A percentile compares a stretch with the other conserved stretches of the same genome.
phyloP scores from a whole-genome alignment of 2,329 filamentous ascomycete species.

The Aspergillus arachidicola region DNA sequence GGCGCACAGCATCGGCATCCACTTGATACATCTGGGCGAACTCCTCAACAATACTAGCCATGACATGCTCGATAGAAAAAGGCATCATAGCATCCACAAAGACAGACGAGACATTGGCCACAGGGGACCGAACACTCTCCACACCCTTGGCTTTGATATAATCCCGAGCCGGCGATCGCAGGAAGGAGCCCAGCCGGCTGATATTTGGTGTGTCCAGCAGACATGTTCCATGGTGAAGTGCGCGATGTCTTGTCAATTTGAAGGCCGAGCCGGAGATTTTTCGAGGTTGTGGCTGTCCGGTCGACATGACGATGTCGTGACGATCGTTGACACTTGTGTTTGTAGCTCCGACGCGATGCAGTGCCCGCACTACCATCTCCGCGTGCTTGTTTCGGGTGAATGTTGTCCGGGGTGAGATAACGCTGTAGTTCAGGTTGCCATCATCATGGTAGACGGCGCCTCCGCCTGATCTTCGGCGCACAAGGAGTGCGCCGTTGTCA shows the following conservation, averaged over 20 bases:
- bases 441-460: constrained; percentile 92
- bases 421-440: constrained; percentile 93
- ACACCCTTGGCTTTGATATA: constrained; percentile 83
- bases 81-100: constrained; percentile 47
- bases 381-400: constrained; percentile 89
- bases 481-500: constrained; percentile 58
- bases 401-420: constrained; percentile 74
- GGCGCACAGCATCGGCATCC: constrained; percentile 34
- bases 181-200: constrained; percentile 65
- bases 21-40: constrained; percentile 69
- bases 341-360: constrained; percentile 53
- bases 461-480: constrained; percentile 83
- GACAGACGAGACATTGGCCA: constrained; percentile 73
- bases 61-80: constrained; percentile 52
- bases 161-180: constrained; percentile 75
- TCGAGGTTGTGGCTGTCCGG: constrained; percentile 50
- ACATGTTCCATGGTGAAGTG: constrained; percentile 92
- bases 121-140: constrained; percentile 83
- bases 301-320: constrained; percentile 86
- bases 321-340: constrained; percentile 79
- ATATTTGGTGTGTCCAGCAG: constrained; percentile 78
- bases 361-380: constrained; percentile 86
- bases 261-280: constrained; percentile 96
- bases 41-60: constrained; percentile 61
- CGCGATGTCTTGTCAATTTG: constrained; percentile 79